phyloP scores from a whole-genome alignment of 2,329 filamentous ascomycete genomes.

The Sclerotinia glacialis region DNA sequence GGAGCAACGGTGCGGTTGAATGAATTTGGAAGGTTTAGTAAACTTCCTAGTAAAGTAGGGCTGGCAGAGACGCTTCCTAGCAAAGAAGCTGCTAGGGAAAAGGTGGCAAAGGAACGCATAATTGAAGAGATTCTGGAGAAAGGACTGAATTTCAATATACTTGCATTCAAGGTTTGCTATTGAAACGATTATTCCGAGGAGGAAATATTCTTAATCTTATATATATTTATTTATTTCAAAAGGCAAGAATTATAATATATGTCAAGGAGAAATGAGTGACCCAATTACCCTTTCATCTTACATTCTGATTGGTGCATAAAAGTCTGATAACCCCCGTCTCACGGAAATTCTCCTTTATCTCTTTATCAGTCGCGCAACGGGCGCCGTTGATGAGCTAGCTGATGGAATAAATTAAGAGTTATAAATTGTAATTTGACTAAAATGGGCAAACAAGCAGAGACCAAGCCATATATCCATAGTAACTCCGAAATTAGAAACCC shows the following conservation, averaged over 20 bases:
- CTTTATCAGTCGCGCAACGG: background rate
- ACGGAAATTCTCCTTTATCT: background rate
- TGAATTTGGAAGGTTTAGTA: background rate
- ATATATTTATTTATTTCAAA: constrained; percentile 4
- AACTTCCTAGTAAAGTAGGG: too few species aligned
- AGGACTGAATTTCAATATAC: background rate
- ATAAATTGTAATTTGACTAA: background rate
- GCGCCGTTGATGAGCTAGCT: background rate
- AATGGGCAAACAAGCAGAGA: background rate
- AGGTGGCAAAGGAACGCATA: constrained; percentile 18
- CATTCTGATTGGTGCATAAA: constrained; percentile 14
- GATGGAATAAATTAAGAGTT: background rate
- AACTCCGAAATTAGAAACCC: constrained; percentile 1
- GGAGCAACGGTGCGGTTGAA: constrained; percentile 43
- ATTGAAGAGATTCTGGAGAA: background rate
- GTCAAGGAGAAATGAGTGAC: background rate
- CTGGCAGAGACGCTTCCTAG: constrained; percentile 9
- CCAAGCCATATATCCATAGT: background rate
- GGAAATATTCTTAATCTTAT: background rate
- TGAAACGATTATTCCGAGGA: background rate
- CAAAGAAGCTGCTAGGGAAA: constrained; percentile 10
- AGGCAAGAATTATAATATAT: background rate
- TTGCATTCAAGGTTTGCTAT: background rate
- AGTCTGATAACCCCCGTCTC: background rate
- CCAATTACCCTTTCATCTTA: background rate